Evolutionary conservation across 257 asterid species (phyloP).

Genomic region (Marsdenia floribunda): DNA sequence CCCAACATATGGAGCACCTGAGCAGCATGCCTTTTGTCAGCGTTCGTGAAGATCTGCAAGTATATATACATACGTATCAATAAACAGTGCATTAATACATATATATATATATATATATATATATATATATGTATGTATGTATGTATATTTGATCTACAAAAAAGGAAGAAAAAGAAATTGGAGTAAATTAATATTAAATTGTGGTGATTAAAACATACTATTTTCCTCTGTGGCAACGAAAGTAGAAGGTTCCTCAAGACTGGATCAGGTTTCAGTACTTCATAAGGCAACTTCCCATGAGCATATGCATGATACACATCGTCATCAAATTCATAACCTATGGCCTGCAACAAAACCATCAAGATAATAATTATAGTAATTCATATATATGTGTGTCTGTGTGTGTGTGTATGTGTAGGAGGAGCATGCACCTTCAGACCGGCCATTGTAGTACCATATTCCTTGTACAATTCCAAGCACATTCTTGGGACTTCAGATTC

Average conservation of each 20-base stretch:
- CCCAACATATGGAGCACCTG: slow-evolving; percentile 61
- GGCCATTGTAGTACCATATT: slow-evolving; percentile 92
- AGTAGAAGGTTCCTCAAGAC: slow-evolving; percentile 60
- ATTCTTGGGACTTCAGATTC: slow-evolving; percentile 62
- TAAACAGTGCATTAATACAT: too few relatives aligned
- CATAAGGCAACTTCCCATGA: slow-evolving; percentile 84
- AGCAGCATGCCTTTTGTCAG: slow-evolving; percentile 64
- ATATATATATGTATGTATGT: too few relatives aligned
- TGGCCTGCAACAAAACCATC: slow-evolving; percentile 34
- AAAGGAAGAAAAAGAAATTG: too few relatives aligned
- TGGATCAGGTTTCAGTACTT: slow-evolving; percentile 65
- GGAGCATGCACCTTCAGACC: slow-evolving; percentile 60
- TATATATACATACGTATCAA: too few relatives aligned
- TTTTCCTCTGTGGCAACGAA: slow-evolving; percentile 77
- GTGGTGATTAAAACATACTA: slow-evolving; percentile 31
- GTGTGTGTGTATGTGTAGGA: neutral
- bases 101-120: too few relatives aligned
- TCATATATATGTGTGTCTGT: neutral
- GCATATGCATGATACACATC: slow-evolving; percentile 76
- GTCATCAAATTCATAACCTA: slow-evolving; percentile 71
- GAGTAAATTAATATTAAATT: too few relatives aligned
- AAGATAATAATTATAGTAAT: neutral
- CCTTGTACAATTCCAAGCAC: slow-evolving; percentile 78
- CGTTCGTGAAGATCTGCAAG: slow-evolving; percentile 74
- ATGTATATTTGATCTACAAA: too few relatives aligned